Percentiles rank a stretch among this genome's conserved stretches.
Conservation (phyloP, 2,329 filamentous ascomycete species). For the Fusarium sp. region DNA sequence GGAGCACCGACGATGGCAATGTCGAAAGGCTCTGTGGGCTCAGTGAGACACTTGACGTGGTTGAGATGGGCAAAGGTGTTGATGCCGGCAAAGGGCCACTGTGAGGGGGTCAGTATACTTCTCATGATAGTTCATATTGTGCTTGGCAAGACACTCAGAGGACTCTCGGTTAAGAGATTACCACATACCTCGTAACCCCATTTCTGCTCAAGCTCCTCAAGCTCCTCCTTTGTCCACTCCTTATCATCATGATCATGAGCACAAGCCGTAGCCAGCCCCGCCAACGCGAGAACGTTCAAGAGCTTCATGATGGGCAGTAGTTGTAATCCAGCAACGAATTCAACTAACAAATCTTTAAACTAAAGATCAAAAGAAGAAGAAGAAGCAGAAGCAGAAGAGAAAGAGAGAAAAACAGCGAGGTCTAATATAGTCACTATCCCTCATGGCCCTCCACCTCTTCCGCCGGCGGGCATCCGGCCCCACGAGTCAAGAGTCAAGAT, state of each 20-base stretch:
- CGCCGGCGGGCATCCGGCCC: conserved; percentile 22
- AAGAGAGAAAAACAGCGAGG: background rate
- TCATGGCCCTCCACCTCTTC: conserved; percentile 15
- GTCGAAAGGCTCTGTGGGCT: conserved; percentile 71
- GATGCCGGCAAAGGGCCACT: conserved; percentile 74
- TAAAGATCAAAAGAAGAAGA: background rate
- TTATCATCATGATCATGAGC: conserved; percentile 51
- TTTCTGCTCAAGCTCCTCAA: conserved; percentile 65
- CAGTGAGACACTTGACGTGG: conserved; percentile 76
- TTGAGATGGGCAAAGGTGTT: conserved; percentile 79
- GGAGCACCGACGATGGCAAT: conserved; percentile 79
- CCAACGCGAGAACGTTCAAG: conserved; percentile 43
- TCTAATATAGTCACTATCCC: conserved; percentile 30
- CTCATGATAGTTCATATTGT: background rate
- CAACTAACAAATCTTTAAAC: background rate
- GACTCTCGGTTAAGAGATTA: background rate
- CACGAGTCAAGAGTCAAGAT: conserved; percentile 36
- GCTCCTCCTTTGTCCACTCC: conserved; percentile 61
- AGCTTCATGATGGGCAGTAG: conserved; percentile 44
- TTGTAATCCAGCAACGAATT: background rate
- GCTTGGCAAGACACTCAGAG: background rate
- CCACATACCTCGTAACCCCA: conserved; percentile 66
- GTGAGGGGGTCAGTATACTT: conserved; percentile 7
- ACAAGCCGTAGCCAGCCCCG: conserved; percentile 44
- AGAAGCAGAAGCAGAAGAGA: background rate